Conservation (phyloP, 768 basidiomycete genomes). For the Lyophyllum atratum region DNA sequence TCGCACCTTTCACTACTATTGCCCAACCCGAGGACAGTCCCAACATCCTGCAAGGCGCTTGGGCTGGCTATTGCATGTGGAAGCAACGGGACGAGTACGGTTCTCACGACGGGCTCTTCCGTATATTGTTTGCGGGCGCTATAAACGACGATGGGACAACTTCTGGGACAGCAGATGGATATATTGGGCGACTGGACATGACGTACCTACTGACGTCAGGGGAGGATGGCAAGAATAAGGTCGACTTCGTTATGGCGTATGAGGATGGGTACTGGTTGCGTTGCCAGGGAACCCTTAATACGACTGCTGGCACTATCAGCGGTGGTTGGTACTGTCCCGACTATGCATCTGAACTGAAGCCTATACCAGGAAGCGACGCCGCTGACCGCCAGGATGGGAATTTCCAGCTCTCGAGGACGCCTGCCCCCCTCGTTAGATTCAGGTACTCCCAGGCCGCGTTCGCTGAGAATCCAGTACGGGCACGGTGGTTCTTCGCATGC, state of each 20-base stretch:
- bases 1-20: background rate
- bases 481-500: slow-evolving; percentile 2
- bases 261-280: slow-evolving; percentile 2
- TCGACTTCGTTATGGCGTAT: background rate
- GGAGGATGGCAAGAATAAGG: background rate
- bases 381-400: background rate
- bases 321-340: background rate
- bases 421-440: background rate
- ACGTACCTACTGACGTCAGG: background rate
- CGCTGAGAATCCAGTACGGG: background rate
- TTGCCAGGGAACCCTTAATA: background rate
- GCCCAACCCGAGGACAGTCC: background rate
- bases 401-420: slow-evolving; percentile 3
- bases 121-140: background rate
- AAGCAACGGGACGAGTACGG: too few species aligned
- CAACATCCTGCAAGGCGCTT: background rate
- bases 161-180: background rate
- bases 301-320: background rate
- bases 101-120: background rate
- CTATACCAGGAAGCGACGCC: background rate
- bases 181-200: background rate
- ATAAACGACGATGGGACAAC: background rate
- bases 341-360: background rate
- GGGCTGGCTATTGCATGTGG: slow-evolving; percentile 3
- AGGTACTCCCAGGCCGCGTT: background rate